Evolutionary conservation across 1,139 yeast genomes (phyloP).

Genomic region (Suhomyces maxii): DNA sequence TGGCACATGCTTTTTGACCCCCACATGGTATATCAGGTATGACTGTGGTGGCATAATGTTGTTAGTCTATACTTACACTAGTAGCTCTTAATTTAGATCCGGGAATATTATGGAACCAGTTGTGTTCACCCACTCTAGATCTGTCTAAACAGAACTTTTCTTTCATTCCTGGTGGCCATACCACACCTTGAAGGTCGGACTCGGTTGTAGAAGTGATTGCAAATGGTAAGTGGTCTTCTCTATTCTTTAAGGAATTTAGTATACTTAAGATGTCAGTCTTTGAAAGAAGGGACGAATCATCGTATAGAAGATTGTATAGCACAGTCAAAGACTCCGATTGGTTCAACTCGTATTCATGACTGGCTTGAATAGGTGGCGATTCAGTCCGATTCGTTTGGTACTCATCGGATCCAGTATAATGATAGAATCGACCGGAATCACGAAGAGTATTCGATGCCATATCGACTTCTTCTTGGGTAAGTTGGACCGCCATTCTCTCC

Average conservation of each 20-base stretch:
- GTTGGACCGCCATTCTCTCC: constrained; percentile 17
- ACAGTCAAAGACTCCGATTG: constrained; percentile 45
- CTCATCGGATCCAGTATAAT: background rate
- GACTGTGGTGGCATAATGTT: no score
- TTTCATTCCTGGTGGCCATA: constrained; percentile 35
- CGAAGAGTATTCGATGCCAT: constrained; percentile 4
- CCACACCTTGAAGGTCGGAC: constrained; percentile 39
- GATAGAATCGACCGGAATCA: background rate
- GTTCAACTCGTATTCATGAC: constrained; percentile 38
- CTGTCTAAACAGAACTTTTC: constrained; percentile 37
- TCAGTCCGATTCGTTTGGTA: background rate
- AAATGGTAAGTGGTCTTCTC: constrained; percentile 40
- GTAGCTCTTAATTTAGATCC: constrained; percentile 33
- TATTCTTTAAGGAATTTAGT: constrained; percentile 34
- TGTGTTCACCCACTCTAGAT: constrained; percentile 32
- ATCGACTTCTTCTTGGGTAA: constrained; percentile 15
- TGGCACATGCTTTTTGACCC: no score
- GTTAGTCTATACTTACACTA: constrained; percentile 28
- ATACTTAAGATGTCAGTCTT: constrained; percentile 40
- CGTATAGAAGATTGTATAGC: constrained; percentile 41
- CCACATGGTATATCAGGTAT: no score
- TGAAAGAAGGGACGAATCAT: constrained; percentile 34
- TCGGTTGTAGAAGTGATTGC: constrained; percentile 9
- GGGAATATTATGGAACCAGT: constrained; percentile 44
- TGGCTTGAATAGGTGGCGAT: constrained; percentile 3